These are phyloP conservation scores for Avena eriantha DNA, from an alignment of 176 grass and related monocot genomes.

Conservation along the genomic window DNA sequence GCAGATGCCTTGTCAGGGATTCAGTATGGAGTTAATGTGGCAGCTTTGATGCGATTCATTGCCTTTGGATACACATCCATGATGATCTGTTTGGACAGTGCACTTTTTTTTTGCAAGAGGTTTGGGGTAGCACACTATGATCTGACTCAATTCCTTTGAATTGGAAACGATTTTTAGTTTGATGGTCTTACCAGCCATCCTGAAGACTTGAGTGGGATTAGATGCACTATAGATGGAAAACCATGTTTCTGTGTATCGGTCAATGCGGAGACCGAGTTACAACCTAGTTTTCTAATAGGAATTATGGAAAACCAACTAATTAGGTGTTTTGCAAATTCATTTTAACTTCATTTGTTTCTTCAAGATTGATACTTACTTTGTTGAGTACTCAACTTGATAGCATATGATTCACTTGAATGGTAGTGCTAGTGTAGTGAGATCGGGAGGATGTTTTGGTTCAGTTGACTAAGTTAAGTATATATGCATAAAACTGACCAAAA, in stretches of 20 bases:
- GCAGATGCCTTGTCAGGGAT: slow-evolving; percentile 20
- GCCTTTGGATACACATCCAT: background rate
- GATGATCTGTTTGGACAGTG: background rate
- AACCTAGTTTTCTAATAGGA: background rate
- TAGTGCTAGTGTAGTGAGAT: background rate
- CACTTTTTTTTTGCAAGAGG: background rate
- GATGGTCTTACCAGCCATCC: background rate
- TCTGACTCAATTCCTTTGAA: background rate
- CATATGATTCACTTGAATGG: background rate
- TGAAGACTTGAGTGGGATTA: background rate
- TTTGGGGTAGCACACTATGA: background rate
- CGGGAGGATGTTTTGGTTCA: background rate
- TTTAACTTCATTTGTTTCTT: background rate
- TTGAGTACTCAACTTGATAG: background rate
- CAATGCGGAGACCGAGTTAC: background rate
- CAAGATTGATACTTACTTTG: background rate
- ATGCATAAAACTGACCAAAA: background rate
- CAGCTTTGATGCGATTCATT: background rate
- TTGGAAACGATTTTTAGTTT: background rate
- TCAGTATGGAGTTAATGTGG: slow-evolving; percentile 2
- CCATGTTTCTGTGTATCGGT: background rate
- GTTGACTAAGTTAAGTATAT: background rate
- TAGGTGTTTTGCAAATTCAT: background rate
- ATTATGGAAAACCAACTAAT: background rate
- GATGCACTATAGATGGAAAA: background rate